Evolutionary conservation across 1,139 yeast genomes (phyloP).

Genomic region (Pneumocystis carinii): DNA sequence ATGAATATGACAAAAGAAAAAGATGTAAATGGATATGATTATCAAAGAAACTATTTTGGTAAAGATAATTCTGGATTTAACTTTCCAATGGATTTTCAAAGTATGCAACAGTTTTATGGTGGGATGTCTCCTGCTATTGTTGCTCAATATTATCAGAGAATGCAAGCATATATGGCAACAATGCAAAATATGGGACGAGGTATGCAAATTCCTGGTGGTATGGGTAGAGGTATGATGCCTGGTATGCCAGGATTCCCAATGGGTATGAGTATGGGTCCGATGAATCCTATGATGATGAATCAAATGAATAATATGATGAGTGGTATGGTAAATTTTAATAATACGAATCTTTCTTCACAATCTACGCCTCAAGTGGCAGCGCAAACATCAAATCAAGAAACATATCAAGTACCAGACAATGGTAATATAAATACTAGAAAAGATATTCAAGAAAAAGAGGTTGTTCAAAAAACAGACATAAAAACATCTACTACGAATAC

Average conservation of each 20-base stretch:
- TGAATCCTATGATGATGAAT: constrained; percentile 29
- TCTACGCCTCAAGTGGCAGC: background rate
- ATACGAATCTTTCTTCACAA: background rate
- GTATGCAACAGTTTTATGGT: constrained; percentile 26
- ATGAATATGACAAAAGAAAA: background rate
- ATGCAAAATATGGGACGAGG: constrained; percentile 31
- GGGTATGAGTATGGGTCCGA: constrained; percentile 11
- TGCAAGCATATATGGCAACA: constrained; percentile 64
- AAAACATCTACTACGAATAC: constrained; percentile 4
- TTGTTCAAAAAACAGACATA: constrained; percentile 5
- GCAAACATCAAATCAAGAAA: constrained; percentile 5
- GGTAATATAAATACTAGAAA: constrained; percentile 1
- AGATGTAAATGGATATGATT: constrained; percentile 4
- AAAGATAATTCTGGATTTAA: constrained; percentile 7
- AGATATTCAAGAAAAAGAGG: constrained; percentile 3
- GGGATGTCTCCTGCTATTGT: constrained; percentile 71
- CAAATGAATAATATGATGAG: constrained; percentile 10
- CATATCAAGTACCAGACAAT: constrained; percentile 4
- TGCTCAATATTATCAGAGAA: constrained; percentile 76
- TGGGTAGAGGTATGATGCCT: constrained; percentile 2
- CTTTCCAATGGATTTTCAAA: constrained; percentile 3
- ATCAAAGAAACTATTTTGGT: constrained; percentile 13
- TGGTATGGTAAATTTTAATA: constrained; percentile 3
- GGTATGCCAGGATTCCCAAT: constrained; percentile 3
- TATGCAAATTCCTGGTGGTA: constrained; percentile 25